Evolutionary conservation across 2,329 filamentous ascomycete species (phyloP).

Genomic region (Colletotrichum orchidophilum): DNA sequence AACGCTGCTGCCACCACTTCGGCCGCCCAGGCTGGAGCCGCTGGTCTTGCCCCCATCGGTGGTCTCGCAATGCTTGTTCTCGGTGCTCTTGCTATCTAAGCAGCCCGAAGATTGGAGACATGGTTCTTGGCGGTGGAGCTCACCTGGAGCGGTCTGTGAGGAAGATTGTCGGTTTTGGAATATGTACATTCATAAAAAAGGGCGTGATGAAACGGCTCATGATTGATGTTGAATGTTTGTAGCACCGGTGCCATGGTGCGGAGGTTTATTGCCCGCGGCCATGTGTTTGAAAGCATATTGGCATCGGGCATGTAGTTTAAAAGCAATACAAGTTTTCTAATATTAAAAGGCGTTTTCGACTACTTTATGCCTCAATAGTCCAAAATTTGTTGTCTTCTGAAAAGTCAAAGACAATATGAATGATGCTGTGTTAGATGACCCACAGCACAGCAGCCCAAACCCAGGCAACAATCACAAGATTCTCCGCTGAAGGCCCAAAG

Average conservation of each 20-base stretch:
- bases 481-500: background rate
- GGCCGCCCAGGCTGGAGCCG: constrained; percentile 29
- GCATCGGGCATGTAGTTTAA: background rate
- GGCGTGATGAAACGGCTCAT: background rate
- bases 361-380: too few species aligned
- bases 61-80: constrained; percentile 32
- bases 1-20: constrained; percentile 28
- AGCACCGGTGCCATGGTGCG: background rate
- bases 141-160: background rate
- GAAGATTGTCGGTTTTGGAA: too few species aligned
- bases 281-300: background rate
- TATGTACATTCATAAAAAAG: background rate
- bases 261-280: background rate
- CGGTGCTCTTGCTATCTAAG: constrained; percentile 33
- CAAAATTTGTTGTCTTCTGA: too few species aligned
- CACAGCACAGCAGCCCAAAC: background rate
- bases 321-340: constrained; percentile 10
- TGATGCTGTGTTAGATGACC: background rate
- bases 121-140: background rate
- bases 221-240: constrained; percentile 9
- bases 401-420: too few species aligned
- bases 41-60: constrained; percentile 24
- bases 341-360: background rate
- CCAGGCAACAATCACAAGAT: background rate
- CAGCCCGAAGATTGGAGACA: too few species aligned